Evolutionary conservation across 2,329 filamentous ascomycete genomes (phyloP), one percentile per base, ranked within the genome.

Genomic region (Fusarium hainanense): DNA sequence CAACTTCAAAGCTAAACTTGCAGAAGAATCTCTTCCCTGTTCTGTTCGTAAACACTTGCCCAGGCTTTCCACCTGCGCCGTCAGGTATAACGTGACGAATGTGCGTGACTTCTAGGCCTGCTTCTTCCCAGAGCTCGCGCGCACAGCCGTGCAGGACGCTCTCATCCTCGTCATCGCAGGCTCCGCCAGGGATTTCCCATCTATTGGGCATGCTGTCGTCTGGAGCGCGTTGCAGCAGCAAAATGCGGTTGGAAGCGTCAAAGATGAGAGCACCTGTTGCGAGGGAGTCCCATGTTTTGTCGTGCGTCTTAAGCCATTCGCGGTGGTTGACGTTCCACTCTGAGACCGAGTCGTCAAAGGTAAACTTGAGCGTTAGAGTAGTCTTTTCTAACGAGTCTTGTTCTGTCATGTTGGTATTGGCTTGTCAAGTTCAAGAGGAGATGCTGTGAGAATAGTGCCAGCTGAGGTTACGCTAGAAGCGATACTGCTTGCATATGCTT

Each of bases 111-210:
- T 68, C 54, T 6, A 86, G 74, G 0, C 84, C 82, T 11, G 82
- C 71, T 73, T 86, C 84, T 74, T 87, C 85, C 74, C 74, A 78
- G 4, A 87, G 76, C 75, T 87, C 85, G 18, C 85, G 79, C 18
- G 79, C 82, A n/a, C 80, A 81, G 18, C 79, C 81, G 48, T 79
- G 70, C 6, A 87, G 76, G 7, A 87, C 78, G 14, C 73, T 82
- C 8, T 64, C 46, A 64, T 86, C 84, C 1, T 76, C 74, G 0
- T 73, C 52, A 51, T 86, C 85, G 42, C 81, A 80, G 1, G 77
- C 81, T n/a, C 85, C 85, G 23, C 85, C 85, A 2, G 85, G 84
- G 1, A 80, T 65, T 61, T 87, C 85, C 85, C 85, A 87, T 6
- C 68, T 74, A 58, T 80, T 74, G 4, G 84, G 84, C 76, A 82